Percentiles rank a stretch among this genome's conserved stretches.
These are phyloP conservation scores for Fusarium aywerte DNA, from an alignment of 2,329 filamentous ascomycete genomes.

Conservation along the genomic window DNA sequence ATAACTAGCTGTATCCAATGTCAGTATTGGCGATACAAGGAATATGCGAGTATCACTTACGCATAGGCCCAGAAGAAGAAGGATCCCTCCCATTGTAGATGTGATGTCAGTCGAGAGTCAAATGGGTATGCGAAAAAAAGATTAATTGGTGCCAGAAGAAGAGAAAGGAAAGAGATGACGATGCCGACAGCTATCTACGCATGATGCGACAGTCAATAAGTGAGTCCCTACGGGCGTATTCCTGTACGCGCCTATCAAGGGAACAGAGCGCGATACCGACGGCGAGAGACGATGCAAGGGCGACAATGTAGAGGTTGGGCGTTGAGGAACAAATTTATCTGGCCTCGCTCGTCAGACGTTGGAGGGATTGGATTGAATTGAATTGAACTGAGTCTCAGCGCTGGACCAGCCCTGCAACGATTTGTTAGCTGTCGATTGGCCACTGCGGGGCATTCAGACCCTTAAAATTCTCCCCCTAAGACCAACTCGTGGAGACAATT, in stretches of 20 bases:
- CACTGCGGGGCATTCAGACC: conserved; percentile 38
- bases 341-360: conserved; percentile 27
- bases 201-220: conserved; percentile 36
- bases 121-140: conserved; percentile 23
- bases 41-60: conserved; percentile 46
- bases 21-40: conserved; percentile 36
- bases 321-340: conserved; percentile 40
- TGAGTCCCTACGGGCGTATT: neutral
- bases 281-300: conserved; percentile 21
- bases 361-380: conserved; percentile 27
- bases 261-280: conserved; percentile 10
- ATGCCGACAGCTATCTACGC: conserved; percentile 38
- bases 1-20: conserved; percentile 60
- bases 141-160: conserved; percentile 14
- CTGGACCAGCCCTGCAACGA: conserved; percentile 37
- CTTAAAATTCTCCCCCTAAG: conserved; percentile 23
- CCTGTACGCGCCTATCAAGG: conserved; percentile 16
- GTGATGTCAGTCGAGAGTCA: conserved; percentile 23
- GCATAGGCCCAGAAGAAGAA: conserved; percentile 55
- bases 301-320: conserved; percentile 26
- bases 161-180: conserved; percentile 10
- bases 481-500: conserved; percentile 11
- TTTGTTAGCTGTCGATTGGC: conserved; percentile 43
- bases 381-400: conserved; percentile 7
- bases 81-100: conserved; percentile 54